phyloP scores from a whole-genome alignment of 192 early-diverging fungal genomes.

The Dispira parvispora region DNA sequence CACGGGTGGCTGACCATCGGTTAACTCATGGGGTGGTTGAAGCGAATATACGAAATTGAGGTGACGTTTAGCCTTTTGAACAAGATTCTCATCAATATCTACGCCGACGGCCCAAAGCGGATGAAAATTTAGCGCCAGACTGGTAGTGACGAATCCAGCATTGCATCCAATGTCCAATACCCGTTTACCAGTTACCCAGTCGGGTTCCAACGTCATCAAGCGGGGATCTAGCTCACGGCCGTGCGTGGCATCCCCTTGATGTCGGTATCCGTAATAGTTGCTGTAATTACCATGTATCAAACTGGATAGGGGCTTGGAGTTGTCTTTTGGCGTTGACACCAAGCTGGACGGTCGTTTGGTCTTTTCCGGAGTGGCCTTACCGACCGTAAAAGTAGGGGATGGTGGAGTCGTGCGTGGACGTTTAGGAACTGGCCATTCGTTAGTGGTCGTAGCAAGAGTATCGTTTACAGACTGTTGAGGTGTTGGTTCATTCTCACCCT shows the following conservation, averaged over 20 bases:
- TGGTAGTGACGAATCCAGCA: slow-evolving; percentile 36
- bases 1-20: slow-evolving; percentile 11
- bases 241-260: neutral
- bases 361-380: too few species aligned
- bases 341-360: too few species aligned
- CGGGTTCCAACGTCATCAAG: slow-evolving; percentile 28
- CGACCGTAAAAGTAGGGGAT: too few species aligned
- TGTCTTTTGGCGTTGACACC: too few species aligned
- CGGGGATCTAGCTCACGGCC: slow-evolving; percentile 29
- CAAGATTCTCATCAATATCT: slow-evolving; percentile 52
- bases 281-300: slow-evolving; percentile 35
- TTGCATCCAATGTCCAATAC: slow-evolving; percentile 77
- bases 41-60: slow-evolving; percentile 27
- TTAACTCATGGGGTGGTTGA: slow-evolving; percentile 9
- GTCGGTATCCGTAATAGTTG: slow-evolving; percentile 35
- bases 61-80: slow-evolving; percentile 33
- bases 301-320: too few species aligned
- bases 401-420: too few species aligned
- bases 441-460: too few species aligned
- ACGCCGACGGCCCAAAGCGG: slow-evolving; percentile 45
- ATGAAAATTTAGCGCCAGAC: slow-evolving; percentile 27
- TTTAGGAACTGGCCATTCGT: too few species aligned
- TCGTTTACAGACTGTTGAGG: too few species aligned
- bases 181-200: slow-evolving; percentile 29
- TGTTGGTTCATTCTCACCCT: too few species aligned